Base-by-base conservation (phyloP, 495 filamentous ascomycete genomes). In the Penicillium arizonense region DNA sequence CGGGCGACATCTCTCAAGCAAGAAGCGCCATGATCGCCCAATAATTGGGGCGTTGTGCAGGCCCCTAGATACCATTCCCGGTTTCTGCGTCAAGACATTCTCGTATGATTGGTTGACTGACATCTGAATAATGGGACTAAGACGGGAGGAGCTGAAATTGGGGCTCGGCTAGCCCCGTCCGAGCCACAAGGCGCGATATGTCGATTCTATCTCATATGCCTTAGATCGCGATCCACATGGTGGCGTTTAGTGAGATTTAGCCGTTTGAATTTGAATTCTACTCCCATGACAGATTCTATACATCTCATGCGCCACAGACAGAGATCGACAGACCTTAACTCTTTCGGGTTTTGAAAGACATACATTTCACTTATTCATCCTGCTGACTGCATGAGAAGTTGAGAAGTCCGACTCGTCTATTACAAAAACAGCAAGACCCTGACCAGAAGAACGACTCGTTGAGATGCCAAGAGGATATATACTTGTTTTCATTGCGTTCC, bases 21-120 rank as follows among this genome's bases (percentile, higher is more conserved):
- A 14, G 33, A 41, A 41, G 2, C 20, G 32, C 38, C 30, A 50
- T 50, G 38, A 50, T 50, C 48, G 32, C 18, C 30, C 48, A 50
- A 50, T 50, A 50, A 50, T 50, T 50, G 32, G 6, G 20, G 4
- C 7, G 13, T 1, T 1, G 16, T 42, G 18, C 13, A 3, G 38
- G 48, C 10, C n/a, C 20, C 36, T 4, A 4, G 38, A 21, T 16
- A 37, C 16, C 21, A 5, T 12, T 39, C 37, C 7, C 5, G 11
- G 23, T 1, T 16, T 10, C 18, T 38, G 24, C n/a, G 26, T 34
- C 13, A 18, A 32, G n/a, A 13, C 5, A 14, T 20, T 16, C 12
- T 16, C 28, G 6, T 49, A 30, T 32, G 12, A 16, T 5, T 40
- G 37, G 37, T 6, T 20, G 23, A 23, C 2, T 18, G 20, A 23